Evolutionary conservation across 352 stramenopile genomes (phyloP).

Genomic region (Pythium aphanidermatum): DNA sequence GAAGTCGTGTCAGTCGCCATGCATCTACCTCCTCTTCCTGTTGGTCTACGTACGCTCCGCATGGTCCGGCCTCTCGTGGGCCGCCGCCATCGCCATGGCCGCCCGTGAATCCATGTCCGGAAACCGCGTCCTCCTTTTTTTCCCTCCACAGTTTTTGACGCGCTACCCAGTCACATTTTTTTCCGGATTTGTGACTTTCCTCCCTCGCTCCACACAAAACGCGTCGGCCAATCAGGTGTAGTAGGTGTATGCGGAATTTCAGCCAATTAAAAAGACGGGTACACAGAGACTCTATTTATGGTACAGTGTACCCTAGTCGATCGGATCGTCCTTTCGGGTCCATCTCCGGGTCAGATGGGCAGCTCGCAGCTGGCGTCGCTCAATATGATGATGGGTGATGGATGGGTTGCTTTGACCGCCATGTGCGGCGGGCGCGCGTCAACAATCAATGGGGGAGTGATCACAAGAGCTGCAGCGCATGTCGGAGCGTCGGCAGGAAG

Average conservation of each 20-base stretch:
- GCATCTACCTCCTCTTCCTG: too few relatives aligned
- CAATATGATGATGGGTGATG: slow-evolving; percentile 8
- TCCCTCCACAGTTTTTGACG: slow-evolving; percentile 5
- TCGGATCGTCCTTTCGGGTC: not conserved
- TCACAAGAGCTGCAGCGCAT: slow-evolving; percentile 1
- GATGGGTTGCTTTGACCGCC: not conserved
- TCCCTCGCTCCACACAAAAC: slow-evolving; percentile 6
- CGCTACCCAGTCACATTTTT: slow-evolving; percentile 18
- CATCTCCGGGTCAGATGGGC: slow-evolving; percentile 11
- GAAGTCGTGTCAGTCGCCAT: too few relatives aligned
- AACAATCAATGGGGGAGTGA: slow-evolving; percentile 12
- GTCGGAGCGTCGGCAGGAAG: too few relatives aligned
- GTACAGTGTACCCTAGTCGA: slow-evolving; percentile 4
- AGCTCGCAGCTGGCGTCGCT: slow-evolving; percentile 1
- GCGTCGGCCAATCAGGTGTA: too few relatives aligned
- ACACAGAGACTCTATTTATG: too few relatives aligned
- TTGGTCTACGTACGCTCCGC: slow-evolving; percentile 11
- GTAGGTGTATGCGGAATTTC: too few relatives aligned
- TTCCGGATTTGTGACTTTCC: slow-evolving; percentile 10
- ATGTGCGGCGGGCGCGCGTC: not conserved
- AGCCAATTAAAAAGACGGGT: too few relatives aligned
- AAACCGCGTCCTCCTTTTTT: slow-evolving; percentile 1
- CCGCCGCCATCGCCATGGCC: not conserved
- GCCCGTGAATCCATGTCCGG: slow-evolving; percentile 13
- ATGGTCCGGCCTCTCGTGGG: not conserved